A percentile compares a stretch with the other conserved stretches of the same genome.
Conservation (phyloP, 2,329 filamentous ascomycete genomes). For the Magnaporthiopsis incrustans region DNA sequence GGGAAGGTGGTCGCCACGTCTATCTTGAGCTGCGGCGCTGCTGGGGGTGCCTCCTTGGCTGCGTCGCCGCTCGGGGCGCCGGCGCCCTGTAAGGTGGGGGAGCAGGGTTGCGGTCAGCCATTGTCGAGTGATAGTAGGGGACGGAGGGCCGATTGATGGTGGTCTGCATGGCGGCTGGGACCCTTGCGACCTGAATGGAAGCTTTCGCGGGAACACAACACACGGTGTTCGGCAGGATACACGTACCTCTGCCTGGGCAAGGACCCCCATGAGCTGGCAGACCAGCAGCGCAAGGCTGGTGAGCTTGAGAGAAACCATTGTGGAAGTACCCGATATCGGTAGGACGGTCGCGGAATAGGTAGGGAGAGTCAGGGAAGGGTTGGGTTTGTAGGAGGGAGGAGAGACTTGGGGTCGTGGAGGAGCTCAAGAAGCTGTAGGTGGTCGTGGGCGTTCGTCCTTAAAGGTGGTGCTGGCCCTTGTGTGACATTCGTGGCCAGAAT, state of each 20-base stretch:
- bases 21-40: conserved; percentile 47
- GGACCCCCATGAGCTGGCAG: conserved; percentile 56
- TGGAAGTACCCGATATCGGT: conserved; percentile 13
- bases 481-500: conserved; percentile 13
- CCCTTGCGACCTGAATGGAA: not conserved
- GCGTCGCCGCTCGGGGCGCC: conserved; percentile 13
- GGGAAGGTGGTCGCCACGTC: conserved; percentile 56
- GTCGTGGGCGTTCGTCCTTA: not conserved
- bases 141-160: not conserved
- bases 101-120: not conserved
- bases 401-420: not conserved
- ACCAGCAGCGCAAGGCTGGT: conserved; percentile 65
- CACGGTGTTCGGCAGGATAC: not conserved
- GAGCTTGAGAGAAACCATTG: conserved; percentile 68
- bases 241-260: conserved; percentile 55
- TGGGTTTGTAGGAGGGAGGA: not conserved
- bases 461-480: not conserved
- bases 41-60: conserved; percentile 9
- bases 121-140: not conserved
- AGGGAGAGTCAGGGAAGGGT: not conserved
- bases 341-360: not conserved
- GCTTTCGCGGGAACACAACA: not conserved
- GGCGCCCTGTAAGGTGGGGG: not conserved
- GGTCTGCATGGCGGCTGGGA: not conserved
- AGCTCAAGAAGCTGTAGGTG: not conserved